phyloP scores from a whole-genome alignment of 371 early-diverging fungal genomes.

The Haplosporangium sp. region DNA sequence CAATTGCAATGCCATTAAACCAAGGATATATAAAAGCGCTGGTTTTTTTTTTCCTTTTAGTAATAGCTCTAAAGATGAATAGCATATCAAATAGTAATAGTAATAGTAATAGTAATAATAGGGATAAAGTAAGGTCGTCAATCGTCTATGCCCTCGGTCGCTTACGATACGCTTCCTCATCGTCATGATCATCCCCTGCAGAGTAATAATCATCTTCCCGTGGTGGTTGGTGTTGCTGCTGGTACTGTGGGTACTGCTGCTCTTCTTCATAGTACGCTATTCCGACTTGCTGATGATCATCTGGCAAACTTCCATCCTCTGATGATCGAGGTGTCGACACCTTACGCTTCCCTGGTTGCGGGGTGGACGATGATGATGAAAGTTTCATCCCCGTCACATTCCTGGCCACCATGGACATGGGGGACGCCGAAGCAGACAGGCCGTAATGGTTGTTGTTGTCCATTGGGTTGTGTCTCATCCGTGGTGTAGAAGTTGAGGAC shows the following conservation, averaged over 20 bases:
- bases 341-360: slow-evolving; percentile 21
- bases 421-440: slow-evolving; percentile 44
- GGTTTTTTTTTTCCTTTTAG: not conserved
- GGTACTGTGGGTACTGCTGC: slow-evolving; percentile 6
- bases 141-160: slow-evolving; percentile 28
- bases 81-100: too few relatives aligned
- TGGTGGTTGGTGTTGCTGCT: not conserved
- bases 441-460: slow-evolving; percentile 17
- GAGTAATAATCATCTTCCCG: slow-evolving; percentile 20
- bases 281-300: slow-evolving; percentile 3
- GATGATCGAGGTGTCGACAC: slow-evolving; percentile 29
- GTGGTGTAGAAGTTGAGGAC: slow-evolving; percentile 18
- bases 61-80: too few relatives aligned
- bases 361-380: slow-evolving; percentile 28
- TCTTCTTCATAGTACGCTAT: not conserved
- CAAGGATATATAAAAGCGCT: not conserved
- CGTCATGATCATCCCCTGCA: slow-evolving; percentile 11
- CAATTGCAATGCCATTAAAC: not conserved
- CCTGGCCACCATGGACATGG: slow-evolving; percentile 44
- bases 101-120: too few relatives aligned
- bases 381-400: slow-evolving; percentile 45
- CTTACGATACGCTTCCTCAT: slow-evolving; percentile 33
- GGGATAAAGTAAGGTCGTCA: too few relatives aligned
- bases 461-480: slow-evolving; percentile 15
- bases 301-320: slow-evolving; percentile 28